Evolutionary conservation across 2,329 filamentous ascomycete genomes (phyloP), one percentile per base, ranked within the genome.

Genomic region (Byssothecium circinans): DNA sequence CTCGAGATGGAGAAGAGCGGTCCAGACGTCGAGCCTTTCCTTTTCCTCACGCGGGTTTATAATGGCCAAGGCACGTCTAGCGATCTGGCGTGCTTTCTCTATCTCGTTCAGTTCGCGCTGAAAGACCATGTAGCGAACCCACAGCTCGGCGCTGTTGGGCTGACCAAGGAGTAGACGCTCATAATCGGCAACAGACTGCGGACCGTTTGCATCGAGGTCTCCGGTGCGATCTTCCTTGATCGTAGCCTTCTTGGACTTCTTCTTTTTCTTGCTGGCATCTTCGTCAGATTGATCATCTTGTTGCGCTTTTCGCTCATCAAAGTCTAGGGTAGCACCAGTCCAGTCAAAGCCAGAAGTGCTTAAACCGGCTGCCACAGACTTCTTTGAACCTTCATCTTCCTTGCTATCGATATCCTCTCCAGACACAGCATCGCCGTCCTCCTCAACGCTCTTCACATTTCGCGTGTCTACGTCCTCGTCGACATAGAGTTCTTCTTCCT

Each of bases 121-220:
- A 81, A 95, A 95, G n/a, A 91, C 91, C 90, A 99, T 97, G 75
- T 99, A 99, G 57, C 89, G 83, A 45, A 96, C 89, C 94, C 94
- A 99, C 22, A 97, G 81, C 52, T 87, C 79, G 0, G 92, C 95
- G n/a, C 89, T 92, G 74, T 97, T 91, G 2, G 94, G 91, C 68
- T 95, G 88, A 46, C 91, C 89, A 18, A 99, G 83, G 34, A 99
- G 82, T 19, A 96, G 84, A 58, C 94, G 87, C 74, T 99, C 95
- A 70, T 91, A 99, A 72, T 99, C 95, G 53, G 88, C 89, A 14
- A 89, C 82, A 1, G 89, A 92, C 68, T 95, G 91, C 2, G 94
- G 94, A 0, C 92, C 92, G 59, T 91, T 84, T 38, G 82, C 84
- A 68, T 96, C 91, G 10, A 99, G 82, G 60, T 96, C 89, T n/a